Conservation (phyloP, 2,329 filamentous ascomycete species). For the Fusarium circinatum region DNA sequence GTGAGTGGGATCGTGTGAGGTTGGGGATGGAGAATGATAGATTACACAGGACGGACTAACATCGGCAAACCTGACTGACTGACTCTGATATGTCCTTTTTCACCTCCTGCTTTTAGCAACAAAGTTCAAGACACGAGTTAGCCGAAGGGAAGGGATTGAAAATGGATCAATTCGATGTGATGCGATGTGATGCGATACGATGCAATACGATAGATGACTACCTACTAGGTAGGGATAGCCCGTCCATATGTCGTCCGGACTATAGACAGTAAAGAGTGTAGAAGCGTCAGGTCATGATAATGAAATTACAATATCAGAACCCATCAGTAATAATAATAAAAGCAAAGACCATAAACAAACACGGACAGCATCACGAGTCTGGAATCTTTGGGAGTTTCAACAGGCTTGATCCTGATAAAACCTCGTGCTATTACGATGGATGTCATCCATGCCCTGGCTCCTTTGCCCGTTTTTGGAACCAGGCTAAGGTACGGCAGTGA, state of each 20-base stretch:
- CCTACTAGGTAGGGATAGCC: conserved; percentile 22
- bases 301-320: not conserved
- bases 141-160: conserved; percentile 5
- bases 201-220: not conserved
- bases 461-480: conserved; percentile 9
- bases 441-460: not conserved
- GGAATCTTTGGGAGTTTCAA: not conserved
- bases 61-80: conserved; percentile 5
- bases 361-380: conserved; percentile 7
- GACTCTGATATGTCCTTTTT: not conserved
- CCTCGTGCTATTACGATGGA: conserved; percentile 7
- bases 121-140: conserved; percentile 17
- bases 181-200: not conserved
- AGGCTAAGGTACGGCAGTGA: conserved; percentile 2
- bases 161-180: not conserved
- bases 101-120: not conserved
- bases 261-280: not conserved
- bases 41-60: conserved; percentile 7
- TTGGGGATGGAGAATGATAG: conserved; percentile 2
- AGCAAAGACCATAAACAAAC: conserved; percentile 19
- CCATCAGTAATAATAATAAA: conserved; percentile 16
- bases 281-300: conserved; percentile 4
- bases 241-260: conserved; percentile 22
- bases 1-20: conserved; percentile 10
- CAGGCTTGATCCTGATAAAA: conserved; percentile 33